Conservation (phyloP, 192 early-diverging fungal species). For the Coemansia javaensis region DNA sequence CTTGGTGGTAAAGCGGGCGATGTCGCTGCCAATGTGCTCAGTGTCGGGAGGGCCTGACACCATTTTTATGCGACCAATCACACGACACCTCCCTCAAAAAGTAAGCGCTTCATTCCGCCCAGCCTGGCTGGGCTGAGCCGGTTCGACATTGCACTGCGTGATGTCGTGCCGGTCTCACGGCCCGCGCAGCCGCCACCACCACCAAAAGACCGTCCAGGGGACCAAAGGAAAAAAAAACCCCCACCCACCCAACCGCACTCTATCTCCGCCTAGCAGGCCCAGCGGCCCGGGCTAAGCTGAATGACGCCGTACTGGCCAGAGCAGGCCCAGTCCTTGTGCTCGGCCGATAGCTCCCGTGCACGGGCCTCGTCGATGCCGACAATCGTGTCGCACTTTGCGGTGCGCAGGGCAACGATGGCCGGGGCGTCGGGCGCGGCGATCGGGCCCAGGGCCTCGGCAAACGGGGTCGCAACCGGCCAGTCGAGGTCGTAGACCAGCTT, state of each 20-base stretch:
- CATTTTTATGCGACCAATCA: no score
- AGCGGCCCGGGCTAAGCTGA: conserved; percentile 49
- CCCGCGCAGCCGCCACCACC: no score
- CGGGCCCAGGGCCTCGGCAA: conserved; percentile 75
- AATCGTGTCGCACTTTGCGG: conserved; percentile 81
- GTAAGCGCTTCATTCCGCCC: no score
- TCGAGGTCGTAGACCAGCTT: conserved; percentile 91
- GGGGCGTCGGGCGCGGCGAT: conserved; percentile 56
- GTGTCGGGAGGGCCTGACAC: no score
- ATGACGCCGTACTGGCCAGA: conserved; percentile 72
- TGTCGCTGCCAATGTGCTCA: no score
- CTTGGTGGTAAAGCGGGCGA: no score
- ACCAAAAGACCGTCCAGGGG: background rate
- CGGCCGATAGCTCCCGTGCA: conserved; percentile 19
- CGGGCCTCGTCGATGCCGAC: conserved; percentile 61
- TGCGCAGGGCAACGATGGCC: conserved; percentile 71
- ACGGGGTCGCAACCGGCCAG: conserved; percentile 81
- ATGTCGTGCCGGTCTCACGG: no score
- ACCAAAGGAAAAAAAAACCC: background rate
- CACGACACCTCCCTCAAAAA: no score
- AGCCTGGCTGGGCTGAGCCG: no score
- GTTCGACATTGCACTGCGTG: no score
- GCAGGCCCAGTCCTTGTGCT: conserved; percentile 58
- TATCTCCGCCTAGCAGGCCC: conserved; percentile 2
- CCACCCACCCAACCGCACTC: background rate